Conservation (phyloP, 139 green algal genomes). For the Chlorella sp. region DNA sequence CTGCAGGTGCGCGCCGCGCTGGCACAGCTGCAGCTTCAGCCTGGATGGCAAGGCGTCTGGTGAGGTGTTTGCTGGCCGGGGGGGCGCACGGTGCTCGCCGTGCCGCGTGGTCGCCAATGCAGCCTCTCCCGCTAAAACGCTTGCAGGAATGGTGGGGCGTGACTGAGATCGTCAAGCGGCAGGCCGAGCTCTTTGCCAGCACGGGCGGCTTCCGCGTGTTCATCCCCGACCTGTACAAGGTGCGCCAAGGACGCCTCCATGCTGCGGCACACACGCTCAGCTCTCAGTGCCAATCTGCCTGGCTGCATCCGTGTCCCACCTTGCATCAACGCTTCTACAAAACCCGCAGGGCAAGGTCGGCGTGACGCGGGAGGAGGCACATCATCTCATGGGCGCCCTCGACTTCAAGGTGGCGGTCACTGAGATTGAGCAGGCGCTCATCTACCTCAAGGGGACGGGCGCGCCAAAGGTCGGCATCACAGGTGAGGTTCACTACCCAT, state of each 20-base stretch:
- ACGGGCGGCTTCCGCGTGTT: conserved; percentile 23
- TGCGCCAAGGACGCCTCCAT: too few species aligned
- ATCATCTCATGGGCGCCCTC: conserved; percentile 46
- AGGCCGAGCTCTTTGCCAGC: conserved; percentile 15
- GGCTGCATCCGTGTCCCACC: too few species aligned
- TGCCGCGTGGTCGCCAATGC: neutral
- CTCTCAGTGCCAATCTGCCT: too few species aligned
- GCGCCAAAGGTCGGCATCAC: conserved; percentile 44
- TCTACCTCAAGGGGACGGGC: conserved; percentile 35
- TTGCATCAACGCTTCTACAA: too few species aligned
- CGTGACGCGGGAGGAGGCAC: neutral
- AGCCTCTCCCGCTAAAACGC: neutral
- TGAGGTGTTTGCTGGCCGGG: neutral
- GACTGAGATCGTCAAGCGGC: conserved; percentile 31
- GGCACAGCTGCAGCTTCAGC: neutral
- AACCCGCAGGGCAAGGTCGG: neutral
- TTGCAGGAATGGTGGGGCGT: conserved; percentile 53
- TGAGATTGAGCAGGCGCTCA: conserved; percentile 50
- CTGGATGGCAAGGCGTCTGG: neutral
- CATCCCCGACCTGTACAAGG: conserved; percentile 67
- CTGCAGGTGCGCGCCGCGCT: neutral
- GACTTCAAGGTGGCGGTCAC: conserved; percentile 54
- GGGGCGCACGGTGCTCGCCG: neutral
- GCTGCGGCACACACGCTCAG: too few species aligned
- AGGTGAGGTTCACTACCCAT: too few species aligned